Percentiles rank a stretch among this genome's conserved stretches.
Conservation (phyloP, 2,329 filamentous ascomycete genomes). For the Mycocentrospora acerina region DNA sequence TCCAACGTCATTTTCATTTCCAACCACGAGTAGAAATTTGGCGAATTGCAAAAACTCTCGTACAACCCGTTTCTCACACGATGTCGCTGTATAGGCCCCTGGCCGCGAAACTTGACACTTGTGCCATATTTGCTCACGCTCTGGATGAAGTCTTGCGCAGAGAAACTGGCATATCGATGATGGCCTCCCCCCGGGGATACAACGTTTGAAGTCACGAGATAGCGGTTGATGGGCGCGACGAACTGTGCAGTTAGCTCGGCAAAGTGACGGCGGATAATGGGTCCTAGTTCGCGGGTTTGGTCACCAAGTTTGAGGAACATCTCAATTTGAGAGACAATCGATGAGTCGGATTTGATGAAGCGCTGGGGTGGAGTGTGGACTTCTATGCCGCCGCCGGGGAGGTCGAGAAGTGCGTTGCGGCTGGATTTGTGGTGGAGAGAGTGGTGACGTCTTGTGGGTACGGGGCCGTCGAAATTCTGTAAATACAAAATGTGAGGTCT, state of each 20-base stretch:
- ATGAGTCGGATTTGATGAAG: constrained; percentile 42
- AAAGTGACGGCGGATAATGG: constrained; percentile 45
- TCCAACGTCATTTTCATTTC: constrained; percentile 47
- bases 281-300: constrained; percentile 36
- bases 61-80: constrained; percentile 40
- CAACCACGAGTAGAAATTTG: constrained; percentile 46
- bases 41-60: constrained; percentile 39
- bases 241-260: constrained; percentile 45
- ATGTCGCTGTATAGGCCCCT: constrained; percentile 42
- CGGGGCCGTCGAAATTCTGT: constrained; percentile 37
- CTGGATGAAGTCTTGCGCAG: constrained; percentile 37
- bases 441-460: constrained; percentile 40
- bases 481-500: constrained; percentile 44
- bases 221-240: constrained; percentile 44
- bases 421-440: constrained; percentile 40
- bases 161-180: constrained; percentile 43
- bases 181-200: constrained; percentile 40
- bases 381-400: constrained; percentile 44
- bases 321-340: constrained; percentile 38
- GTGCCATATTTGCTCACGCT: constrained; percentile 44
- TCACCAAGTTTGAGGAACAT: constrained; percentile 32
- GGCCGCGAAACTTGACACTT: constrained; percentile 42
- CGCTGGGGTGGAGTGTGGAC: constrained; percentile 39
- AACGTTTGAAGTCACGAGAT: constrained; percentile 41
- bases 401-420: constrained; percentile 39